Evolutionary conservation across 2,329 filamentous ascomycete species (phyloP), one percentile per base, ranked within the genome.

Genomic region (Escovopsis sp.): DNA sequence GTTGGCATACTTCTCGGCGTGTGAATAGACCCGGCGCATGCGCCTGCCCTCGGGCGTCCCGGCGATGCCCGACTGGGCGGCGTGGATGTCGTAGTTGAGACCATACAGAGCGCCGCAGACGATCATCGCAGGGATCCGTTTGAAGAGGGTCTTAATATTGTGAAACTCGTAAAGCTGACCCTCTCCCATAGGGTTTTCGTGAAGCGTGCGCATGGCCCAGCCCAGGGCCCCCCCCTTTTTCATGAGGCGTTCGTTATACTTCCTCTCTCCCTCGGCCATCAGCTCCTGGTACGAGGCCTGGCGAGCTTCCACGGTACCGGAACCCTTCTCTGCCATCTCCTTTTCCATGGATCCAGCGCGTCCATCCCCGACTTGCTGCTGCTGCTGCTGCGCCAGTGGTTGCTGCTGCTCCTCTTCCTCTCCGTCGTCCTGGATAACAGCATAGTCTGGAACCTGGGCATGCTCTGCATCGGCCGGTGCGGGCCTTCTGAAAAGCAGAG

Each of bases 131-230:
- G 82, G 82, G 8, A 87, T 50, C 16, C 81, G 79, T 57, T 72
- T 78, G 40, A 64, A 19, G 16, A 76, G 40, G 34, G 68, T 68
- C 50, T 66, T 68, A 41, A 86, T 60, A 66, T 88, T 88, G 58
- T 75, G 63, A 15, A 67, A 47, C 59, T 88, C 82, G 60, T 88
- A 84, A 43, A 87, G 68, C 48, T 76, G 66, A 35, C 82, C 83
- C 14, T 74, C 54, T 14, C 78, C 78, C 58, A 84, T 70, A 33
- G 73, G 79, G 63, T 86, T 81, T 48, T 80, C 65, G 51, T 73
- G 79, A 15, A 87, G 74, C 34, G 66, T 72, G 46, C 82, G 79
- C 77, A 88, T 82, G 27, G 79, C 83, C 82, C 82, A 87, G 47
- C 76, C 82, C n/a, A 88, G 65, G 34, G 78, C 79, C 18, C 81